These are phyloP conservation scores for Tetrahymena thermophila DNA, from an alignment of 73 alveolate species.

Conservation along the genomic window DNA sequence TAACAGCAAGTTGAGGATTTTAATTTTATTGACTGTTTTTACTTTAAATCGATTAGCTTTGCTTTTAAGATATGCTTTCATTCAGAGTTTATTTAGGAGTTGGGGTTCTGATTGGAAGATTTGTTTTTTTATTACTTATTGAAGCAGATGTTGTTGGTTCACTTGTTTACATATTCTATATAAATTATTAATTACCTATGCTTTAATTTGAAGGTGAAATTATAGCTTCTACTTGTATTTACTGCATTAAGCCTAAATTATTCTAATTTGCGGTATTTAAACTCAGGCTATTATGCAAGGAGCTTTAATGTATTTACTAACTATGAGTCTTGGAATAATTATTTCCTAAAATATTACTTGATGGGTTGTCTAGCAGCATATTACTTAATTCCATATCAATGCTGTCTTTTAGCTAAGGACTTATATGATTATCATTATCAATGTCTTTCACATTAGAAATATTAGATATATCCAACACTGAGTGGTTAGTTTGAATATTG, in stretches of 20 bases:
- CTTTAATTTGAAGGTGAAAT: background rate
- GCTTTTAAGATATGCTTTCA: background rate
- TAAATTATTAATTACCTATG: background rate
- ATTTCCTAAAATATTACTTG: background rate
- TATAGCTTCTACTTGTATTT: background rate
- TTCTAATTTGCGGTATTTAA: background rate
- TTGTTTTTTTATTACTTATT: background rate
- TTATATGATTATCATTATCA: background rate
- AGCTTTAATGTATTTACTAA: background rate
- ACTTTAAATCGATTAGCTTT: background rate
- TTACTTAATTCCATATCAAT: background rate
- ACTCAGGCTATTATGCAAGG: background rate
- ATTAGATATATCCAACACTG: background rate
- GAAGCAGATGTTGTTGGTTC: background rate
- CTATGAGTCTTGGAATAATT: background rate
- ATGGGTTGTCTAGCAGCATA: background rate
- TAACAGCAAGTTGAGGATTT: too few species aligned
- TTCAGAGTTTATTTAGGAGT: background rate
- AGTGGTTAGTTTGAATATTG: background rate
- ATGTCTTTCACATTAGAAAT: background rate
- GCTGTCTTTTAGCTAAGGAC: background rate
- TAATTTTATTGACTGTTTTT: background rate
- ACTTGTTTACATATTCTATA: background rate
- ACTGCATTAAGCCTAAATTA: background rate
- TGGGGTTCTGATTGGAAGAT: background rate